Evolutionary conservation across 2,329 filamentous ascomycete genomes (phyloP), one percentile per base, ranked within the genome.

Genomic region (Aspergillus costaricaensis): DNA sequence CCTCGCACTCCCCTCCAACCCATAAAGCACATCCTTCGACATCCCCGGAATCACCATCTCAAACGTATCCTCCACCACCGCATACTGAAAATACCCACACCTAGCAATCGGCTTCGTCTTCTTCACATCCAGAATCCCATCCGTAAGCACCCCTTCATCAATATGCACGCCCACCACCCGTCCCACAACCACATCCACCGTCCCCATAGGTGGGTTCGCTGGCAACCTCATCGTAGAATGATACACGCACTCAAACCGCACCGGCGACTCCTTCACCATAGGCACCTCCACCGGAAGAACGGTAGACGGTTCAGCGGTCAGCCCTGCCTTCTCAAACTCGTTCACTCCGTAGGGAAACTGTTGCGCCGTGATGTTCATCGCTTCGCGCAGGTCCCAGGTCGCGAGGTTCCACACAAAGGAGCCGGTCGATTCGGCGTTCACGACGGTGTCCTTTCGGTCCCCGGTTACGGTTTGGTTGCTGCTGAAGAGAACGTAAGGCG

Each of bases 401-500:
- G 85, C 84, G 5, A 88, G 75, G 67, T 85, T 86, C 84, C 84
- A 87, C 65, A 80, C 81, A 67, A 87, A 87, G 1, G 79, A 74
- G 5, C 84, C 83, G 0, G 83, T 85, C 5, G 76, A 65, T 69
- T 87, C 84, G 63, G 77, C 82, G 70, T 88, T 88, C 66, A 76
- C 71, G 32, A 85, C 83, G 0, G 81, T 86, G 72, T 88, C 84
- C 69, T 88, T 88, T 59, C 82, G 81, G 0, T 66, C 55, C 2
- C 68, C 69, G 8, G 72, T 63, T 0, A 79, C 73, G 0, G 81
- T 84, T 69, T 86, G 83, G 72, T 88, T 87, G 2, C 82, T 80
- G 36, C 77, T 78, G 79, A 88, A 88, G 81, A 88, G 85, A 27
- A 88, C 81, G 67, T 86, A 86, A 0, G 85, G 85, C 0, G 85